Conservation (phyloP, 805 yeast genomes). For the Cyberlindnera sargentensis region DNA sequence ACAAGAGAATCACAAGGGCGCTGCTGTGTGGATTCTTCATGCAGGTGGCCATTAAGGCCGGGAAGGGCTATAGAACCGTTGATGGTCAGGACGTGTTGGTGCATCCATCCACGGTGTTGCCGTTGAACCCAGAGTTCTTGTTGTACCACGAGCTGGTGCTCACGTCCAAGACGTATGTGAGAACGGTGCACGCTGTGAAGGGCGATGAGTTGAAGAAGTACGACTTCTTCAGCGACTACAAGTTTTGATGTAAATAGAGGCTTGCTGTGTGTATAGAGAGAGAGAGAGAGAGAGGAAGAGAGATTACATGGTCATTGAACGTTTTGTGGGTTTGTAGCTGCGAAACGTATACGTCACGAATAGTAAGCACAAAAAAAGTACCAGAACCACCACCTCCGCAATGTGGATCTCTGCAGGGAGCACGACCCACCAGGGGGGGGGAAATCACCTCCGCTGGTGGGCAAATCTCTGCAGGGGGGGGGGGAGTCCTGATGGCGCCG, state of each 20-base stretch:
- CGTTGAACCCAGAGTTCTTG: conserved; percentile 62
- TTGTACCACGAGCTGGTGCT: conserved; percentile 78
- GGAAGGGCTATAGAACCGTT: conserved; percentile 96
- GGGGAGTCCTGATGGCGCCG: no score
- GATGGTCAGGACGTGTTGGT: conserved; percentile 67
- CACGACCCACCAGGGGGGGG: no score
- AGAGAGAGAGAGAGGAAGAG: neutral
- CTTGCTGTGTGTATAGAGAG: no score
- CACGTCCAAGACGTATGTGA: conserved; percentile 85
- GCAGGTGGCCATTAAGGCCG: conserved; percentile 88
- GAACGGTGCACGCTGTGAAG: conserved; percentile 75
- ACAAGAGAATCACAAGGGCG: conserved; percentile 78
- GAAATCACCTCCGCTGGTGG: no score
- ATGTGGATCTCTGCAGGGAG: no score
- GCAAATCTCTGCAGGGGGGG: no score
- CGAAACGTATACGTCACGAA: no score
- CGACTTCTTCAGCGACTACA: conserved; percentile 25
- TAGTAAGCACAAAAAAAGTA: no score
- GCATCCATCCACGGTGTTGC: conserved; percentile 81
- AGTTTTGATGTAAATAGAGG: conserved; percentile 9
- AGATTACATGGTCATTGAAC: neutral
- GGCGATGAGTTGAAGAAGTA: conserved; percentile 59
- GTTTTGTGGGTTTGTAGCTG: neutral
- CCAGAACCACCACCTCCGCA: no score
- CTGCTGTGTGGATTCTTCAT: conserved; percentile 90